Base-by-base conservation (phyloP, 2,329 filamentous ascomycete species). In the Arthrocladium fulminans region DNA sequence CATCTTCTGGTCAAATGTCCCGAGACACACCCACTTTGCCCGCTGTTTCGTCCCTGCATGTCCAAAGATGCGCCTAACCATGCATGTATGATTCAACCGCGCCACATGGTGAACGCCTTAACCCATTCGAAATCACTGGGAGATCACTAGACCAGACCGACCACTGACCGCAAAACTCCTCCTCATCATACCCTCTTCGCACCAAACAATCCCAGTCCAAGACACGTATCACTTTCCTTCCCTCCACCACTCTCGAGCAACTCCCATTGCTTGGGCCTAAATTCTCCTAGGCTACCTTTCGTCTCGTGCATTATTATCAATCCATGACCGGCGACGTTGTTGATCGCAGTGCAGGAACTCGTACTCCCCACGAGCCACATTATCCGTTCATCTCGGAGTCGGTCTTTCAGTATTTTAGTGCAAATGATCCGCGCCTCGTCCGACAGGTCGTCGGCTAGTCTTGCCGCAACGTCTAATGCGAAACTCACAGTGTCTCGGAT, bases 401-500 rank as follows among this genome's bases (percentile, higher is more conserved):
- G 58, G 34, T 72, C 71, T 46, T 62, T 67, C 25, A 72, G 57
- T 32, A 69, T 66, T 17, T 66, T 65, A 10, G 61, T 62, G 47
- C 68, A 70, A 44, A 70, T 64, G 13, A 65, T 57, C 10, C 68
- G 66, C 20, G 63, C 60, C 43, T 73, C 69, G 32, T 72, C 67
- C 13, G 67, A 63, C 46, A 72, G 64, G 13, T 63, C 62, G 48
- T 73, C 71, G 24, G 69, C 61, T 3, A 73, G 59, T 9, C 65
- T 65, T 8, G 68, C 65, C 9, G 69, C 68, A 12, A 72, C 67
- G 50, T 73, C 70, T 12, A 72, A 58, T 10, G 68, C 64, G 34
- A 70, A 65, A 5, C 49, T 51, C 12, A 50, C 39, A 20, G 59
- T 41, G 5, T 51, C 49, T 30, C 49, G 53, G 8, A 49, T 50